Conservation (phyloP, 1,284 basidiomycete species). For the Erythrobasidium hasegawianum region DNA sequence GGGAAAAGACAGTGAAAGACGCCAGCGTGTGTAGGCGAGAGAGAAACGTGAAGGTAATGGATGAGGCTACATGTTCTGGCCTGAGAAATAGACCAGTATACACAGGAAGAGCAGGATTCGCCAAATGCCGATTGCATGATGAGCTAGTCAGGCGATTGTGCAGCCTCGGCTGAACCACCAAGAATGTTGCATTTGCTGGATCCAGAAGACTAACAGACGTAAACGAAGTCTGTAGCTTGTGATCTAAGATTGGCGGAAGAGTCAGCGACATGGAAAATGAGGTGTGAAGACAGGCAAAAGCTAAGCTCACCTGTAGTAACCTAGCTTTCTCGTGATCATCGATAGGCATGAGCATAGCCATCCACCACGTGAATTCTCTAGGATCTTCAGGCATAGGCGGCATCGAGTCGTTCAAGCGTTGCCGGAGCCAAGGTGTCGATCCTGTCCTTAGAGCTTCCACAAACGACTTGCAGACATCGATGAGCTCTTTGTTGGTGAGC, state of each 20-base stretch:
- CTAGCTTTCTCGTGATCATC: slow-evolving; percentile 90
- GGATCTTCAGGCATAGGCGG: slow-evolving; percentile 61
- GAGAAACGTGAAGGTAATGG: too few relatives aligned
- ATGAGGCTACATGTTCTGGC: too few relatives aligned
- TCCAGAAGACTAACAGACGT: slow-evolving; percentile 85
- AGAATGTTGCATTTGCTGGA: slow-evolving; percentile 68
- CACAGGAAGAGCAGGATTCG: too few relatives aligned
- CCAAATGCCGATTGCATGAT: too few relatives aligned
- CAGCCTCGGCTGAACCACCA: slow-evolving; percentile 59
- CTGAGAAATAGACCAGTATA: too few relatives aligned
- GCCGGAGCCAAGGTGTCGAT: slow-evolving; percentile 84
- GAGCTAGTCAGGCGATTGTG: slow-evolving; percentile 38
- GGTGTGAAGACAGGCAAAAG: too few relatives aligned
- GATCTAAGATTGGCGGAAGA: slow-evolving; percentile 53
- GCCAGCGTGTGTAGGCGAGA: too few relatives aligned
- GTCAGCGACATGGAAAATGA: too few relatives aligned
- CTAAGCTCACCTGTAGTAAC: slow-evolving; percentile 60
- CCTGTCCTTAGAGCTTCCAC: slow-evolving; percentile 73
- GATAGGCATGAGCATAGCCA: slow-evolving; percentile 85
- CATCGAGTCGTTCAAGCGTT: slow-evolving; percentile 71
- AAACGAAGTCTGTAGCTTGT: slow-evolving; percentile 72
- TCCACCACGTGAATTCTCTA: slow-evolving; percentile 78
- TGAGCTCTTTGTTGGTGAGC: slow-evolving; percentile 60
- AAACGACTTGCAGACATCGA: slow-evolving; percentile 72
- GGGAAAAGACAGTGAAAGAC: too few relatives aligned